Conservation (phyloP, 179 eudicot genomes). For the Nepenthes alata region DNA sequence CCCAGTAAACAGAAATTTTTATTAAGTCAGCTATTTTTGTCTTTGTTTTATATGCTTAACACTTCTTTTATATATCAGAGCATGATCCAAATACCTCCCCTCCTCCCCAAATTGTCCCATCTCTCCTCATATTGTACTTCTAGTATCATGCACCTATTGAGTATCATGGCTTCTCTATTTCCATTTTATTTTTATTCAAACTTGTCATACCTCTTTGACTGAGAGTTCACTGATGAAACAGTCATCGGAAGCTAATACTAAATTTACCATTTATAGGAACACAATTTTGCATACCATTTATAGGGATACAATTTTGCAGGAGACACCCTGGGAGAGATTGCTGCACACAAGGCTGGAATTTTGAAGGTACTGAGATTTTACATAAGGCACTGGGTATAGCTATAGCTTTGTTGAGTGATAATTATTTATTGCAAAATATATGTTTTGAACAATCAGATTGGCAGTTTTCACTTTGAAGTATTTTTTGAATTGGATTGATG, state of each 20-base stretch:
- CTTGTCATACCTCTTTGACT: background rate
- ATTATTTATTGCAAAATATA: background rate
- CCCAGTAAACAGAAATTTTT: too few species aligned
- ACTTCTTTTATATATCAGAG: too few species aligned
- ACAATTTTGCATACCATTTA: conserved; percentile 13
- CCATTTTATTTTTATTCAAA: background rate
- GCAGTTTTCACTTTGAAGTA: conserved; percentile 24
- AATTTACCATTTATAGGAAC: background rate
- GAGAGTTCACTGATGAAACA: background rate
- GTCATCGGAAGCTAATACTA: background rate
- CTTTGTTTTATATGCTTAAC: too few species aligned
- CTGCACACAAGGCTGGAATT: conserved; percentile 78
- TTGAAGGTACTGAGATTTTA: conserved; percentile 47
- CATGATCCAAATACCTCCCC: too few species aligned
- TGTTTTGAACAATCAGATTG: conserved; percentile 11
- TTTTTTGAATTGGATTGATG: conserved; percentile 40
- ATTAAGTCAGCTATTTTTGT: too few species aligned
- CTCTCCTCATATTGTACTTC: too few species aligned
- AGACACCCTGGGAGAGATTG: conserved; percentile 58
- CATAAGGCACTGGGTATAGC: background rate
- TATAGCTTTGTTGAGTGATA: background rate
- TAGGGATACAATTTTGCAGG: conserved; percentile 28
- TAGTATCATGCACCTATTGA: too few species aligned
- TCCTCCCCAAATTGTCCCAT: too few species aligned
- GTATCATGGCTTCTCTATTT: too few species aligned